Conservation (phyloP, 2,329 filamentous ascomycete genomes). For the Penicillium frequentans region DNA sequence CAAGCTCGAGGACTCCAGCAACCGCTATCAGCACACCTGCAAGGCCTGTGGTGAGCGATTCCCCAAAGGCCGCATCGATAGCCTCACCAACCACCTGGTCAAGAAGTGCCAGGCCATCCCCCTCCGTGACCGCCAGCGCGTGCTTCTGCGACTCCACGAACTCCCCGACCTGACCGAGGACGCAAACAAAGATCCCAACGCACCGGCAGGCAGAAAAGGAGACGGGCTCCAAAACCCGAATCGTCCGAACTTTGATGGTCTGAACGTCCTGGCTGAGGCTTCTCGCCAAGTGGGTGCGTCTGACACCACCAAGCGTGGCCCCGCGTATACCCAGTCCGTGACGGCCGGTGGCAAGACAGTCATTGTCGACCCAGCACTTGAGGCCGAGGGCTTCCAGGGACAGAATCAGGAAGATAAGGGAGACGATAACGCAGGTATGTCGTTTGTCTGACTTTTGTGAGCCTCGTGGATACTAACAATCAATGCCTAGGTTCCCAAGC, state of each 20-base stretch:
- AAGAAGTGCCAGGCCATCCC: constrained; percentile 83
- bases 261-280: constrained; percentile 85
- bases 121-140: constrained; percentile 71
- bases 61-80: constrained; percentile 84
- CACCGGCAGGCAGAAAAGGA: constrained; percentile 36
- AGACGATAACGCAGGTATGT: not conserved
- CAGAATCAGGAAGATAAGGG: not conserved
- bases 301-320: constrained; percentile 46
- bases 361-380: constrained; percentile 44
- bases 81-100: constrained; percentile 74
- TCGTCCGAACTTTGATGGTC: constrained; percentile 69
- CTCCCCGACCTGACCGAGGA: constrained; percentile 56
- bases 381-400: constrained; percentile 41
- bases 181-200: constrained; percentile 40
- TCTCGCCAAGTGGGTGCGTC: constrained; percentile 70
- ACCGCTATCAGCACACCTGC: constrained; percentile 89
- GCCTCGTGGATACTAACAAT: constrained; percentile 13
- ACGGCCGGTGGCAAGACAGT: constrained; percentile 43
- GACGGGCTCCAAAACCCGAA: constrained; percentile 26
- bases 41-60: constrained; percentile 86
- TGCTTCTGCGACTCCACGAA: constrained; percentile 70
- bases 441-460: not conserved
- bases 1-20: constrained; percentile 86
- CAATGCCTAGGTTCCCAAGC: constrained; percentile 28
- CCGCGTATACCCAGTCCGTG: constrained; percentile 41